Base-by-base conservation (phyloP, 805 yeast species). In the Metschnikowia vanudenii region DNA sequence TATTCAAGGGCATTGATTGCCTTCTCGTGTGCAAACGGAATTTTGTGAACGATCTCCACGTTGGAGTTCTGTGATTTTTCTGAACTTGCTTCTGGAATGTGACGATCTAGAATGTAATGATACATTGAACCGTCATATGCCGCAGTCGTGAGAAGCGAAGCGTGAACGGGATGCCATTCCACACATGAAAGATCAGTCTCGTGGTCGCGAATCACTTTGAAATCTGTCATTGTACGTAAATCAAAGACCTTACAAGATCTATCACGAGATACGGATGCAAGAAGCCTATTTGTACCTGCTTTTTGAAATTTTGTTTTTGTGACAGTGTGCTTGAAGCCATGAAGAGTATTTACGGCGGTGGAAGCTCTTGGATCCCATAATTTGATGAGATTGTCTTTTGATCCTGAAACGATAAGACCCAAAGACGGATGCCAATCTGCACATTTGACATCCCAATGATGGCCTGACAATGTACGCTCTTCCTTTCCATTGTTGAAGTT, bases 361-460 rank as follows among this genome's bases (percentile, higher is more conserved):
- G 85, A 82, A 4, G 81, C 74, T 52, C 99, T 76, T 10, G 99
- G 99, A 63, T 94, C 99, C 99, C 99, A 94, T 20, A 94, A 71
- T 67, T 91, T 90, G 39, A 94, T 80, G 55, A 90, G 71, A 65
- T 95, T 95, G 67, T 94, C 99, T 63, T 95, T 94, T 0, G 98
- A 94, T 0, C 97, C 99, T 52, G 91, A 80, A 0, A 86, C 97
- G 41, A 94, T 76, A 22, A 94, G 73, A 0, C 97, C 97, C 66
- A 88, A 69, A 11, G 77, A 74, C 4, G 96, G 88, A 65, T 94
- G 99, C 99, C 99, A 94, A 65, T 94, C 98, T 44, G 95, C 88
- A 45, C 91, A 82, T 62, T 94, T 94, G 18, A 94, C 97, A 67
- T 94, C 99, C 99, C 99, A 94, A 63, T 95, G 96, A 67, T 94